Base-by-base conservation (phyloP, 257 asterid genomes). In the Solanum rostratum region DNA sequence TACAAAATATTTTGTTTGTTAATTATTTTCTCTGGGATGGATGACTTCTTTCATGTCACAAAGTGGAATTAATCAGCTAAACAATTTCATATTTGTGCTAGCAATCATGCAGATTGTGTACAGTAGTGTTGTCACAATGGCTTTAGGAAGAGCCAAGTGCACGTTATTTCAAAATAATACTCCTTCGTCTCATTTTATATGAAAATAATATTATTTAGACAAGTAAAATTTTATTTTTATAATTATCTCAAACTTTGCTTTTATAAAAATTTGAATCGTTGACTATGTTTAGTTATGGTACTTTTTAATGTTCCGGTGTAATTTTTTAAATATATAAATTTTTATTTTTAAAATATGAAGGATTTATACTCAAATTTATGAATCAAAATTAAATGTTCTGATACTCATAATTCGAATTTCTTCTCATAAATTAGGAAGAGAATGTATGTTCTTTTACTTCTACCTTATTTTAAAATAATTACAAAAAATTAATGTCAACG, bases 91-190 rank as follows among this genome's bases (percentile, higher is more conserved):
- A n/a, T 94, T 92, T 86, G 97, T 94, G 54, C 73, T 93, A 24
- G 98, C 98, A 81, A 93, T 93, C 5, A 87, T 94, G 91, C 98
- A 94, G 89, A 91, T 94, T 80, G 85, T 91, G 49, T 94, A 91
- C 70, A 90, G 97, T 84, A 90, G 97, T 84, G 80, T 92, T 52
- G 88, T 68, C 81, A 93, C 97, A 9, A 93, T 94, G 98, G 94
- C 89, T 9, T 82, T 94, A 74, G 97, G 97, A 73, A 88, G 97
- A 83, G 95, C 94, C 59, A 94, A 93, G 98, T n/a, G 98, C 92
- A 88, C 50, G 62, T 45, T 65, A 29, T 30, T 63, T 16, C n/a
- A 29, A 65, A 65, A 65, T 65, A 65, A 65, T 30, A 15, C 4
- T 55, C 62, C 22, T n/a, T 10, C 33, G 22, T 55, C 14, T 55